Conservation (phyloP, 768 basidiomycete genomes). For the Candolleomyces aberdarensis region DNA sequence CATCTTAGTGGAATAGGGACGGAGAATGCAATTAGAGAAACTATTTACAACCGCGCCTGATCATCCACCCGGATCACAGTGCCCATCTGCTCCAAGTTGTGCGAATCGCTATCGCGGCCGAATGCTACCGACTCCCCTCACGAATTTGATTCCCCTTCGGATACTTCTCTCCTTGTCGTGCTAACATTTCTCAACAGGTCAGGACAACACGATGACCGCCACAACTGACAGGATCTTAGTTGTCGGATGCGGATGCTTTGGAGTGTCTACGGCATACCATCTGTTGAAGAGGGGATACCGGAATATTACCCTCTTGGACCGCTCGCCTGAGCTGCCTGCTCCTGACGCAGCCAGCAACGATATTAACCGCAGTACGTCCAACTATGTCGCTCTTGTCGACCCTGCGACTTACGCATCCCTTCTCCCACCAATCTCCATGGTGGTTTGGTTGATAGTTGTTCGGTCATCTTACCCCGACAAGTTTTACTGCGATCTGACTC, state of each 20-base stretch:
- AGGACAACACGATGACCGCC: neutral
- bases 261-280: conserved; percentile 81
- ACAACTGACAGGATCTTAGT: conserved; percentile 46
- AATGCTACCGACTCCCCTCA: no score
- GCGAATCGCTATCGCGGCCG: no score
- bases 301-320: conserved; percentile 74
- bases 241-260: conserved; percentile 83
- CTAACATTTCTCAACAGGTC: no score
- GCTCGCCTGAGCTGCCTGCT: conserved; percentile 66
- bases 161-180: no score
- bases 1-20: no score
- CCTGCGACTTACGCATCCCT: no score
- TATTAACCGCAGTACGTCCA: conserved; percentile 43
- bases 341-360: conserved; percentile 74
- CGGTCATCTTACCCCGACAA: conserved; percentile 69
- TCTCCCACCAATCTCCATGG: no score
- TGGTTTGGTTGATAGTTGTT: conserved; percentile 46
- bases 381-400: neutral
- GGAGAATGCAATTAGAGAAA: no score
- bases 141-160: no score
- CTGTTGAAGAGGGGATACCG: conserved; percentile 68
- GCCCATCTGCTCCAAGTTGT: no score
- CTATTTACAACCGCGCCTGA: no score
- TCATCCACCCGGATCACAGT: no score
- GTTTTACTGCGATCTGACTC: conserved; percentile 68